These are phyloP conservation scores for Dendrocalamus sinicus DNA, from an alignment of 176 grass and related monocot genomes.

Conservation along the genomic window DNA sequence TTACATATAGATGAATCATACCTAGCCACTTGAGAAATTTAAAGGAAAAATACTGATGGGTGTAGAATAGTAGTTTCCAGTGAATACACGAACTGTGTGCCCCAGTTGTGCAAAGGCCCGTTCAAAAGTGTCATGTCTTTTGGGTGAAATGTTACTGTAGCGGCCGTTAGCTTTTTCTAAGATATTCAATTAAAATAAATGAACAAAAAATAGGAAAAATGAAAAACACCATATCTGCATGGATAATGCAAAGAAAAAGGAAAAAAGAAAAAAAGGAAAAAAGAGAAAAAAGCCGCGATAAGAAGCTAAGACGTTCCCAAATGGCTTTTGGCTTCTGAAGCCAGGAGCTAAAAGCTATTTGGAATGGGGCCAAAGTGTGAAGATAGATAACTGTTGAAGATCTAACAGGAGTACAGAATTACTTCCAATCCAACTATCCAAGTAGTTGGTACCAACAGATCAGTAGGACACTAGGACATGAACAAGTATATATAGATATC, in stretches of 20 bases:
- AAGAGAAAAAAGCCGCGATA: too few relatives aligned
- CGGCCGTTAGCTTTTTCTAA: too few relatives aligned
- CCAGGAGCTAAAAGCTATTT: too few relatives aligned
- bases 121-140: too few relatives aligned
- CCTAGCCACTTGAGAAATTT: not conserved
- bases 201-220: too few relatives aligned
- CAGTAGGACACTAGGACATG: not conserved
- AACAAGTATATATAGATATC: not conserved
- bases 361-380: not conserved
- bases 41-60: not conserved
- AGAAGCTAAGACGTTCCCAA: too few relatives aligned
- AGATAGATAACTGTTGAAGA: not conserved
- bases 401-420: not conserved
- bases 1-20: not conserved
- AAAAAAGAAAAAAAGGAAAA: too few relatives aligned
- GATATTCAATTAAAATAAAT: too few relatives aligned
- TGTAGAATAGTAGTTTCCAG: not conserved
- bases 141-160: too few relatives aligned
- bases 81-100: not conserved
- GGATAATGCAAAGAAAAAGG: too few relatives aligned
- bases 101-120: not conserved
- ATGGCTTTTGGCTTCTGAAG: too few relatives aligned
- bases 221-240: too few relatives aligned
- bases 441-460: not conserved
- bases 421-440: not conserved